phyloP scores from a whole-genome alignment of 352 stramenopile species.

The Phytophthora pisi region DNA sequence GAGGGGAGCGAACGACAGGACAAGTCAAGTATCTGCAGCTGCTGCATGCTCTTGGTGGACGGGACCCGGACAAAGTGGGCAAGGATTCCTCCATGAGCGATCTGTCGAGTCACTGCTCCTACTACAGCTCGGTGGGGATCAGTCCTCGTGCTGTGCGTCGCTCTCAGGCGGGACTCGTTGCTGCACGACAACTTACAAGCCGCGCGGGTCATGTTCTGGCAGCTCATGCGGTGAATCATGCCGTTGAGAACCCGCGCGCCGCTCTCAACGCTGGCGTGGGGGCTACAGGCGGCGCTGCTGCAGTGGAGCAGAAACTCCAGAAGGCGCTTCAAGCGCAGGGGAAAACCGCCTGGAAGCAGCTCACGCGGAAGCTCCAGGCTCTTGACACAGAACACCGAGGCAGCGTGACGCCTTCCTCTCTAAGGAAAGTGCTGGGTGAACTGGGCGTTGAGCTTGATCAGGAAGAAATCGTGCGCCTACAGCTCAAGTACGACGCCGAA shows the following conservation, averaged over 20 bases:
- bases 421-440: conserved; percentile 70
- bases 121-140: conserved; percentile 77
- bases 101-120: conserved; percentile 77
- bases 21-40: conserved; percentile 70
- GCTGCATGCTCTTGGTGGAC: conserved; percentile 63
- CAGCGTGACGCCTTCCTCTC: conserved; percentile 47
- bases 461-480: conserved; percentile 69
- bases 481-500: conserved; percentile 80
- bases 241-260: conserved; percentile 30
- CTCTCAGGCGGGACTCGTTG: conserved; percentile 22
- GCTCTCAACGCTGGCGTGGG: conserved; percentile 42
- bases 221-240: conserved; percentile 42
- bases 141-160: conserved; percentile 54
- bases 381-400: conserved; percentile 64
- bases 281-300: conserved; percentile 34
- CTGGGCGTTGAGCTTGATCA: conserved; percentile 56
- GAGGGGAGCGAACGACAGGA: conserved; percentile 42
- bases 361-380: conserved; percentile 63
- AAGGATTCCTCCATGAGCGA: conserved; percentile 69
- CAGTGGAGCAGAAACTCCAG: conserved; percentile 72
- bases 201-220: conserved; percentile 45
- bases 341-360: conserved; percentile 63
- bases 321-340: conserved; percentile 52
- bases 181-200: conserved; percentile 31
- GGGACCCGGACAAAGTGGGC: conserved; percentile 58